phyloP scores from a whole-genome alignment of 768 basidiomycete genomes.

The Atractiella rhizophila region DNA sequence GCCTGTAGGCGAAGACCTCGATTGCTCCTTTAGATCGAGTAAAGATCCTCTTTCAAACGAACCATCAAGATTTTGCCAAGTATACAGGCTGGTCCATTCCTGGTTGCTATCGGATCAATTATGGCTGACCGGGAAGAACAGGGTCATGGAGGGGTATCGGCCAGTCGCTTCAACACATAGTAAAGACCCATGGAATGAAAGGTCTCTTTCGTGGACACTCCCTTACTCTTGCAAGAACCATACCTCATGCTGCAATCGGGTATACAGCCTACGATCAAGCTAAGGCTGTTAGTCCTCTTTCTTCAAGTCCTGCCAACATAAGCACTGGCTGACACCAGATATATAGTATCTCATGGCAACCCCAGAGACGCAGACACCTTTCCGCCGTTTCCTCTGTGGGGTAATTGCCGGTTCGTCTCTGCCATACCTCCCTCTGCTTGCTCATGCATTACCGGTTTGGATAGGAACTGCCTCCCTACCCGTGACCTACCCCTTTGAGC shows the following conservation, averaged over 20 bases:
- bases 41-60: slow-evolving; percentile 94
- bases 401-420: slow-evolving; percentile 64
- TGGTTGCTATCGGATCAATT: neutral
- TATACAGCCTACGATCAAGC: slow-evolving; percentile 88
- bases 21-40: slow-evolving; percentile 92
- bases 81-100: slow-evolving; percentile 43
- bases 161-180: slow-evolving; percentile 30
- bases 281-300: slow-evolving; percentile 33
- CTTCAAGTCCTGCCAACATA: neutral
- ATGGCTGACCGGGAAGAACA: slow-evolving; percentile 18
- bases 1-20: too few species aligned
- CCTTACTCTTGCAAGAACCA: slow-evolving; percentile 73
- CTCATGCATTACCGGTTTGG: too few species aligned
- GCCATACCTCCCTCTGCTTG: slow-evolving; percentile 12
- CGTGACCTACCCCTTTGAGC: slow-evolving; percentile 81
- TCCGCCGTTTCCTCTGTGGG: slow-evolving; percentile 59
- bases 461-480: slow-evolving; percentile 66
- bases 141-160: slow-evolving; percentile 62
- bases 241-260: slow-evolving; percentile 90
- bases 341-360: slow-evolving; percentile 63
- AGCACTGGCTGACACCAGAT: neutral
- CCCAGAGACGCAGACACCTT: slow-evolving; percentile 45
- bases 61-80: slow-evolving; percentile 77
- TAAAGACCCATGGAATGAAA: slow-evolving; percentile 33
- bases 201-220: slow-evolving; percentile 91